Conservation (phyloP, 129 eudicot species). For the Chrysanthemum seticuspe region DNA sequence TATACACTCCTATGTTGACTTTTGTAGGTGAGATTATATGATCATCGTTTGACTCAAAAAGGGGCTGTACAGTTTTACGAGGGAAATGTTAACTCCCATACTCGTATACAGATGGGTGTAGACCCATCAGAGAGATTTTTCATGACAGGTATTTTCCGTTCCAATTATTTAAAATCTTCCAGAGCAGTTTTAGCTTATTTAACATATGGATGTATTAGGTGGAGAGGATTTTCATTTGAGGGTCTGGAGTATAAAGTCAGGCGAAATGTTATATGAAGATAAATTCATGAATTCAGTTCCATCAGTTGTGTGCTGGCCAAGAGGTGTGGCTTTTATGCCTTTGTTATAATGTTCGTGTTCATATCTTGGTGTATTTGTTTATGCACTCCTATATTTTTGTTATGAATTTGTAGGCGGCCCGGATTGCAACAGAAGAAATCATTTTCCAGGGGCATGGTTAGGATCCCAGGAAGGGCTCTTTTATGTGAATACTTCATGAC, state of each 20-base stretch:
- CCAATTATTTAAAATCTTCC: background rate
- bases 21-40: conserved; percentile 77
- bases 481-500: conserved; percentile 43
- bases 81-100: conserved; percentile 84
- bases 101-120: conserved; percentile 65
- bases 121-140: conserved; percentile 81
- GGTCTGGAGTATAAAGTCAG: conserved; percentile 77
- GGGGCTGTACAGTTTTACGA: conserved; percentile 78
- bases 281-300: conserved; percentile 62
- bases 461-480: conserved; percentile 72
- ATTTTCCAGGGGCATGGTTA: conserved; percentile 61
- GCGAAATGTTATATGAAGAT: conserved; percentile 72
- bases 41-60: conserved; percentile 68
- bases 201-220: conserved; percentile 40
- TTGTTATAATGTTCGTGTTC: conserved; percentile 13
- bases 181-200: background rate
- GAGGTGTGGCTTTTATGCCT: conserved; percentile 32
- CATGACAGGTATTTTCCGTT: conserved; percentile 56
- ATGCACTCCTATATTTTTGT: background rate
- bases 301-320: conserved; percentile 65
- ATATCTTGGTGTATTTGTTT: background rate
- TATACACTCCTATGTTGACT: background rate
- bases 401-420: conserved; percentile 8
- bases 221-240: conserved; percentile 84
- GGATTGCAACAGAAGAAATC: conserved; percentile 22